Evolutionary conservation across 805 yeast species (phyloP), one percentile per base, ranked within the genome.

Genomic region (Kazachstania kunashirensis): DNA sequence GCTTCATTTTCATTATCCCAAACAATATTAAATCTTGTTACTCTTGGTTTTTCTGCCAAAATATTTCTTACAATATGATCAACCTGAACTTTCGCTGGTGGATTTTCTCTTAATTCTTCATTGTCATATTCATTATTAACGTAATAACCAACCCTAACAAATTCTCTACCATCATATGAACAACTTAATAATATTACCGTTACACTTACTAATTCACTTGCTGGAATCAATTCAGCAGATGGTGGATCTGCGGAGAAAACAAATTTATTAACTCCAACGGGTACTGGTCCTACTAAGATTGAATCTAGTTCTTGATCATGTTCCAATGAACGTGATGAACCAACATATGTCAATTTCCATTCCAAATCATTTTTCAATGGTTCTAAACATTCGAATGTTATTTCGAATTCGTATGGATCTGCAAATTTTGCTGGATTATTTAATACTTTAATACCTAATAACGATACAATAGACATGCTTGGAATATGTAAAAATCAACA

Each of bases 261-360:
- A 52, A 92, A 92, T 60, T 89, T 86, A 56, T 92, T 92, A 28
- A 89, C 77, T 1, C 99, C 99, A 2, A 92, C 95, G 0, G 98
- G 99, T 2, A 92, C 95, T 0, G 99, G 99, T 0, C 99, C 99
- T 3, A 92, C 99, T n/a, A 92, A 65, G 26, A 92, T 77, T 1
- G 96, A 86, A 55, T 92, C 99, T 38, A 92, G 67, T 57, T 88
- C 96, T 61, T 92, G 99, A 59, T 92, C 99, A 50, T 92, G 96
- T 45, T 92, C 96, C 35, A 85, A 59, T 26, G 96, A 85, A 33
- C 94, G 73, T 1, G 96, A 88, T 4, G 95, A 84, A 2, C 99
- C 98, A 28, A 92, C 98, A 49, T 92, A 92, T 1, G 96, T 89
- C 40, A 92, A 67, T 58, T 92, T 92, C 98, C 98, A 92, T 59